Evolutionary conservation across 2,329 filamentous ascomycete species (phyloP).

Genomic region (Fusarium nygamai): DNA sequence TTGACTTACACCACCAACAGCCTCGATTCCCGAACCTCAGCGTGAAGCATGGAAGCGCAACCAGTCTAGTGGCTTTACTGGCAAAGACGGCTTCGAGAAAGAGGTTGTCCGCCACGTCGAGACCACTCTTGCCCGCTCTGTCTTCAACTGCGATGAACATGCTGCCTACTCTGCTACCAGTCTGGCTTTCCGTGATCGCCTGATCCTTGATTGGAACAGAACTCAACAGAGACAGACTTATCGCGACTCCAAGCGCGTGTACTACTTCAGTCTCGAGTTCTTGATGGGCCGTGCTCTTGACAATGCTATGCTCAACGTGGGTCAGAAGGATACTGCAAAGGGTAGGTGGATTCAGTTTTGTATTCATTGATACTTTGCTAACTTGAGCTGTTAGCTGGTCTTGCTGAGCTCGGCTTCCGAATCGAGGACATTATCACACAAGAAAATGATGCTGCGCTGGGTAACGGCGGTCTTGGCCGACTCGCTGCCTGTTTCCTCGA

Average conservation of each 20-base stretch:
- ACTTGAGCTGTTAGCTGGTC: constrained; percentile 70
- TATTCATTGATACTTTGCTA: neutral
- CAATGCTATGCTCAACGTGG: constrained; percentile 98
- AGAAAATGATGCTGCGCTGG: constrained; percentile 95
- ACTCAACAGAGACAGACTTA: constrained; percentile 97
- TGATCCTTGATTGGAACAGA: constrained; percentile 97
- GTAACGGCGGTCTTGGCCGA: constrained; percentile 94
- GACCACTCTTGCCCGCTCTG: constrained; percentile 91
- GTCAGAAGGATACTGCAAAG: constrained; percentile 84
- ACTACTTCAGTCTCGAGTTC: constrained; percentile 97
- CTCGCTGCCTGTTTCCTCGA: constrained; percentile 97
- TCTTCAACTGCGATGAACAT: constrained; percentile 97
- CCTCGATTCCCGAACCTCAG: constrained; percentile 87
- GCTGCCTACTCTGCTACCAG: constrained; percentile 93
- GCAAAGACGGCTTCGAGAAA: constrained; percentile 84
- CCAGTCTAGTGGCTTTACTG: constrained; percentile 74
- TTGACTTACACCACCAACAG: constrained; percentile 49
- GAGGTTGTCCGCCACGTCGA: constrained; percentile 95
- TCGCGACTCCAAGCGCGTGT: constrained; percentile 89
- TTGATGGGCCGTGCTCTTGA: constrained; percentile 96
- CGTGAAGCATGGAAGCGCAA: constrained; percentile 79
- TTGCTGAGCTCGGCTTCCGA: constrained; percentile 90
- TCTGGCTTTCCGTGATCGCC: constrained; percentile 89
- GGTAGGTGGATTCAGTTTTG: constrained; percentile 59
- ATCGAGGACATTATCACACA: constrained; percentile 96